Conservation (phyloP, 176 grass and related monocot genomes). For the Paspalum notatum region DNA sequence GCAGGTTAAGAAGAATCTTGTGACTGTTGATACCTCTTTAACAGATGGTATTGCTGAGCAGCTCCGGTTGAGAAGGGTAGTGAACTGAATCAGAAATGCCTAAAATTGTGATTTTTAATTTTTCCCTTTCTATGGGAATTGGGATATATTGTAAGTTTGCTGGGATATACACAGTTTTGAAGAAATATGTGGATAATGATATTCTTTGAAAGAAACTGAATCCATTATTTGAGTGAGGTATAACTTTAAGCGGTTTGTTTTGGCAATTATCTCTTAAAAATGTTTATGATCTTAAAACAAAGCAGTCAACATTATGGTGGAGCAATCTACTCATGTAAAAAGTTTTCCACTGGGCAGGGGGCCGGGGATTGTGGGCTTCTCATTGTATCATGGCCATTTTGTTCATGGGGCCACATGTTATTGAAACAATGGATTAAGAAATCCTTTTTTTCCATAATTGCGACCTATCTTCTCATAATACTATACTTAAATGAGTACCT, state of each 20-base stretch:
- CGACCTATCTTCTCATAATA: not conserved
- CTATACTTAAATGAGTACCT: not conserved
- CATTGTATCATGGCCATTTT: not conserved
- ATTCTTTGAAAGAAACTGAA: constrained; percentile 11
- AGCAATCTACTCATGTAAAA: not conserved
- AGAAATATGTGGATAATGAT: constrained; percentile 14
- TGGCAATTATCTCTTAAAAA: not conserved
- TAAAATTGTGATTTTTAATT: constrained; percentile 14
- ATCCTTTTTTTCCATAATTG: not conserved
- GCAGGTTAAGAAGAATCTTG: constrained; percentile 72
- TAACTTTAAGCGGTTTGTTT: not conserved
- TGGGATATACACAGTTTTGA: not conserved
- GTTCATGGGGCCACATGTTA: not conserved
- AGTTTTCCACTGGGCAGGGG: too few species aligned
- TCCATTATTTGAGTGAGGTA: constrained; percentile 11
- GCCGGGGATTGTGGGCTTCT: too few species aligned
- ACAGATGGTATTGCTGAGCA: constrained; percentile 36
- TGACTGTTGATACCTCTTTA: constrained; percentile 20
- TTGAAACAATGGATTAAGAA: not conserved
- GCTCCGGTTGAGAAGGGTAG: constrained; percentile 70
- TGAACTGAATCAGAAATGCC: constrained; percentile 11
- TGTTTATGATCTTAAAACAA: not conserved
- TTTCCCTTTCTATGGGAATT: constrained; percentile 3
- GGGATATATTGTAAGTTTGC: not conserved
- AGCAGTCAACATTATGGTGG: not conserved